These are phyloP conservation scores for Gossypium raimondii DNA, from an alignment of 345 rosid genomes.

Conservation along the genomic window DNA sequence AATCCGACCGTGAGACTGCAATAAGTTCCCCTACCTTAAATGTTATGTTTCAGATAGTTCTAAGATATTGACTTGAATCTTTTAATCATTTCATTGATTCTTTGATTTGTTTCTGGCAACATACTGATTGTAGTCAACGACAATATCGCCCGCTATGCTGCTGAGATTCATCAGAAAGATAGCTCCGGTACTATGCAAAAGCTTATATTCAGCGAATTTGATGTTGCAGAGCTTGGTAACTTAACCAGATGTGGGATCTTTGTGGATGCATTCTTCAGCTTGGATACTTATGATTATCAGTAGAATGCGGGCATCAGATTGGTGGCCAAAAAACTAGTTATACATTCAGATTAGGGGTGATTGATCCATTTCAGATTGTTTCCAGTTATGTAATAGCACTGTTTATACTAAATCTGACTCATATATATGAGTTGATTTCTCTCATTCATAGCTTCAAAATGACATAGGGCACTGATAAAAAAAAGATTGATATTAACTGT, in stretches of 20 bases:
- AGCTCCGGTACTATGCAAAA: slow-evolving; percentile 43
- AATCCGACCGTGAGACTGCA: slow-evolving; percentile 56
- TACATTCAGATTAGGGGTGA: slow-evolving; percentile 27
- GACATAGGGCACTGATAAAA: background rate
- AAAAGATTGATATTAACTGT: too few species aligned
- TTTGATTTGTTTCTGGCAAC: slow-evolving; percentile 29
- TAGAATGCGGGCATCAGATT: slow-evolving; percentile 66
- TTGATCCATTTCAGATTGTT: background rate
- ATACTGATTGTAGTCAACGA: slow-evolving; percentile 47
- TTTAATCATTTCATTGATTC: background rate
- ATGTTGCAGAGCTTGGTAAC: slow-evolving; percentile 43
- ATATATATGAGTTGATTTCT: background rate
- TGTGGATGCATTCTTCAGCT: slow-evolving; percentile 60
- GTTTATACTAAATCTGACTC: background rate
- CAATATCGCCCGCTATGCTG: slow-evolving; percentile 41
- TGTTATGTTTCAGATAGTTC: too few species aligned
- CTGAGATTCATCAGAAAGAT: slow-evolving; percentile 63
- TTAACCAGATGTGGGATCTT: slow-evolving; percentile 38
- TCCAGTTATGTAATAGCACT: background rate
- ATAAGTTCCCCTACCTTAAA: slow-evolving; percentile 41
- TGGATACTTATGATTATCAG: slow-evolving; percentile 70
- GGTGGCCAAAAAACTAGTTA: slow-evolving; percentile 53
- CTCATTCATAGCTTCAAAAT: background rate
- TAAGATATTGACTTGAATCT: background rate
- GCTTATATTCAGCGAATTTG: slow-evolving; percentile 45